Evolutionary conservation across 257 asterid genomes (phyloP), one percentile per base, ranked within the genome.

Genomic region (Solanum habrochaites): DNA sequence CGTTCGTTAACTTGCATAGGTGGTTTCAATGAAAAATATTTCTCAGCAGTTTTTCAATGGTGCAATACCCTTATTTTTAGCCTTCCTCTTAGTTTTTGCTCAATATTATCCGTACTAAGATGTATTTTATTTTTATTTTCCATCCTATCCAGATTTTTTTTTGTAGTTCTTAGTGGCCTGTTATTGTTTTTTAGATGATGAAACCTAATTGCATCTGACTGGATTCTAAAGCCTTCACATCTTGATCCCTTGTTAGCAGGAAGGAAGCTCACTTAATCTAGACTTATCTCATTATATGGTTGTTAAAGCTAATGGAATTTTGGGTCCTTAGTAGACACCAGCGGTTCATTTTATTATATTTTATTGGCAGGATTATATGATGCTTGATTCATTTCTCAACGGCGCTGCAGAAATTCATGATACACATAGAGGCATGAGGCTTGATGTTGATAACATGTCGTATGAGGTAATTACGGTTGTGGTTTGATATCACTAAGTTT

Each of bases 381-480:
- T 92, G 82, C 89, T 94, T 16, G 97, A 94, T 93, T 95, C 98
- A 70, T 91, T 91, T 45, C 86, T 91, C 43, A 89, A 85, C 25
- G 98, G 92, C 83, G 85, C 90, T 47, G 93, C 93, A 2, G 98
- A 95, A 92, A 52, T 92, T 93, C 98, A 92, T 25, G 99, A 96
- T 89, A 89, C 96, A 84, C 98, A 96, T 90, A 90, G 97, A 86
- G 98, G 92, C 45, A 90, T 96, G 98, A 93, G 99, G 93, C 98
- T 96, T 20, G 99, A 96, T 85, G 95, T 96, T 81, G 99, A 95
- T 88, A 95, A 92, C 70, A 96, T 95, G 99, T 93, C 98, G 23
- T 96, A 96, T 45, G 99, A 95, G 98, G 99, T 96, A 91, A 87
- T 64, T 47, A 47, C 47, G 29, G 84, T 27, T 15, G 27, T 49